Evolutionary conservation across 202 grass and related monocot genomes (phyloP), one percentile per base, ranked within the genome.

Genomic region (Setaria italica): DNA sequence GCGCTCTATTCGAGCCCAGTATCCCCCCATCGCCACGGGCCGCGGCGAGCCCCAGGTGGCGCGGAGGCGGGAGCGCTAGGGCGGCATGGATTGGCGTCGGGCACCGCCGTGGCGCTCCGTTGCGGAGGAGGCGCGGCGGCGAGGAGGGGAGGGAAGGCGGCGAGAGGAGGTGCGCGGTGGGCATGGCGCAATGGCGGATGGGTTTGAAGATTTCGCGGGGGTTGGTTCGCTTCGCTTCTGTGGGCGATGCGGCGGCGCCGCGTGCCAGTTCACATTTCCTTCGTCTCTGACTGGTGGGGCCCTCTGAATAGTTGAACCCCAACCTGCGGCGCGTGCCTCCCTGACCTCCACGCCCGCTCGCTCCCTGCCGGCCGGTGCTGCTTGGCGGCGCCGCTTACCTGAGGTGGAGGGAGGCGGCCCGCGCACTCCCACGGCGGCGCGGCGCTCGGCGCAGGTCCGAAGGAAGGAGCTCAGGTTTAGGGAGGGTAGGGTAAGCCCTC

Each of bases 101-200:
- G 78, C 46, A 56, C 34, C 34, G 37, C 50, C 50, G 21, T 12
- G 50, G 34, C 20, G 79, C 79, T 43, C 64, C 79, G 14, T 53
- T 80, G 84, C 48, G 11, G 47, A 48, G 79, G 53, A 54, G 67
- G 39, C 42, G 58, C n/a, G 33, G 88, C 30, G 39, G 67, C 19
- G 15, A 76, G 35, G 62, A 78, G 41, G 50, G 29, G 54, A 59
- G 55, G 55, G 35, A 30, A 19, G 79, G 30, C 64, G 70, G 67
- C 67, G 80, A 80, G 77, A 87, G 80, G 90, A 90, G 80, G n/a
- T 46, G 83, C 72, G 86, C 43, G 35, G 84, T 55, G 88, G 87
- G 4, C 79, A 86, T 90, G 84, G 60, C 58, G 46, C 79, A 11
- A 48, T 0, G 62, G 69, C 7, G 70, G 1, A 41, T 37, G 73